Base-by-base conservation (phyloP, 2,329 filamentous ascomycete species). In the Phaeosphaeriaceae sp. region DNA sequence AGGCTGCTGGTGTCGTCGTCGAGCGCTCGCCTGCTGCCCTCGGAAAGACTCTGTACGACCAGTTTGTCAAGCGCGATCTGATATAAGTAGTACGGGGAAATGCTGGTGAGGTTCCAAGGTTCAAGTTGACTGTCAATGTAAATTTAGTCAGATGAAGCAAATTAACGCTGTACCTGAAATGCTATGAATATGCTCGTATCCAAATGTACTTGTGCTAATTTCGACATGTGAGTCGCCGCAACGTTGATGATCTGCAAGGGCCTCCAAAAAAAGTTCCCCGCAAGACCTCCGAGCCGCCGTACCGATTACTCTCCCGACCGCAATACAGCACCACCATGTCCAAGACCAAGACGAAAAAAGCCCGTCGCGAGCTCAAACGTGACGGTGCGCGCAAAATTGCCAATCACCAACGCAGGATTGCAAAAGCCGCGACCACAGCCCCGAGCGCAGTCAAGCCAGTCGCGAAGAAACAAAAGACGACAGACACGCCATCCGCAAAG, bases 31-130 rank as follows among this genome's bases (percentile, higher is more conserved):
- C 95, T 66, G 95, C 95, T 69, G 82, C 88, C 71, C 88, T 99
- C 73, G 95, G 95, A 79, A 97, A 97, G 88, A 91, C 93, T 61
- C 86, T 99, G 75, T 92, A 96, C 78, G 90, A 92, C 66, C 92
- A 98, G 85, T 99, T 99, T 79, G 93, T 98, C 79, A 93, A 93
- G 86, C 89, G 92, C 68, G 95, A 99, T 83, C 85, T 99, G 79
- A 88, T 99, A 85, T 99, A 92, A 86, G 44, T 23, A 30, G 47
- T 30, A 13, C 13, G 15, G 15, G 49, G 24, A 10, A 21, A 19
- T 35, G 10, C 32, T 52, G 23, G 15, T 26, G 21, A 15, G 35
- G 15, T 28, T 28, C 26, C 26, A 28, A 28, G 9, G 26, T 40
- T 40, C 63, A 58, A 28, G 26, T 40, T 40, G 64, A 58, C 52